Conservation (phyloP, 2,329 filamentous ascomycete genomes). For the Trichoderma brevicompactum region DNA sequence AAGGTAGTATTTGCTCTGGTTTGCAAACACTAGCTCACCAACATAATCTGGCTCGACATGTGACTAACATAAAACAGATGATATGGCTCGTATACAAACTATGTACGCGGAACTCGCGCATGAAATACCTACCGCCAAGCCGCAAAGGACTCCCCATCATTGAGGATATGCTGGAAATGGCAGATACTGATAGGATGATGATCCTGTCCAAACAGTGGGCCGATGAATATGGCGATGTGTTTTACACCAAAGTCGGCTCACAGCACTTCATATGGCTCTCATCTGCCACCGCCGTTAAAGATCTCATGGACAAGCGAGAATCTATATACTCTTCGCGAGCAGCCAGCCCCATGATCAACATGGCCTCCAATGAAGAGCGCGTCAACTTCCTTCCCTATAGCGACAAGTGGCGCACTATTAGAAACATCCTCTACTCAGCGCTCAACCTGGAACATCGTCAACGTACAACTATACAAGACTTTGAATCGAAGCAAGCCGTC, state of each 20-base stretch:
- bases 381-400: slow-evolving; percentile 27
- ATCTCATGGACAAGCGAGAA: slow-evolving; percentile 56
- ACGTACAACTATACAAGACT: slow-evolving; percentile 33
- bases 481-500: slow-evolving; percentile 32
- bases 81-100: slow-evolving; percentile 9
- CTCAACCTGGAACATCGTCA: slow-evolving; percentile 30
- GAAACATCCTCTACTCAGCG: slow-evolving; percentile 21
- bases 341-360: slow-evolving; percentile 34
- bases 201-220: slow-evolving; percentile 52
- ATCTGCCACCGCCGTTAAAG: slow-evolving; percentile 51
- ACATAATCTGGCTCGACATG: no score
- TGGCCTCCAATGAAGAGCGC: slow-evolving; percentile 24
- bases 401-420: slow-evolving; percentile 25
- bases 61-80: background rate
- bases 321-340: slow-evolving; percentile 53
- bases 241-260: slow-evolving; percentile 55
- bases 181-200: slow-evolving; percentile 40
- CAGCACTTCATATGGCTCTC: slow-evolving; percentile 53
- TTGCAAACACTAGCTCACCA: background rate
- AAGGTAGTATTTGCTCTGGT: background rate
- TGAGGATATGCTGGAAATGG: slow-evolving; percentile 35
- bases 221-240: slow-evolving; percentile 55
- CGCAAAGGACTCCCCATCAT: slow-evolving; percentile 37
- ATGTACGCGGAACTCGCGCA: slow-evolving; percentile 15
- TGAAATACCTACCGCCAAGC: slow-evolving; percentile 16